A percentile compares a stretch with the other conserved stretches of the same genome.
phyloP scores from a whole-genome alignment of 169 alveolate species.

The Cystoisospora suis region DNA sequence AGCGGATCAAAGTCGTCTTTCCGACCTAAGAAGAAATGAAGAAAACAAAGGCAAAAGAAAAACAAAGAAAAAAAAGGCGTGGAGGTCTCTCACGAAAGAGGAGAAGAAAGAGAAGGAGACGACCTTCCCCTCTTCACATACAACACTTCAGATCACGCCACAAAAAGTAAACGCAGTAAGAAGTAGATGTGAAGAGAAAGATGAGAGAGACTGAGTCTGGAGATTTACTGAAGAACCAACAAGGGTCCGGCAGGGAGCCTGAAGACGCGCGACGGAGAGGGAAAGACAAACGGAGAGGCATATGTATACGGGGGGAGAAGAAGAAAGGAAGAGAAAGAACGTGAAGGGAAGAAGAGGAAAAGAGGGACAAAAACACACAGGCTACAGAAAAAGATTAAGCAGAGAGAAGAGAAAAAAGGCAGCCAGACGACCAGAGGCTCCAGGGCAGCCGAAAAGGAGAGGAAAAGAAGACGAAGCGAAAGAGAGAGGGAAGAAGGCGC shows the following conservation, averaged over 20 bases:
- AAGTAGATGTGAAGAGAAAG: neutral
- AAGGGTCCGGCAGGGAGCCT: neutral
- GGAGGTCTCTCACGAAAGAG: too few relatives aligned
- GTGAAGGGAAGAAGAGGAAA: neutral
- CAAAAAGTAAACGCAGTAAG: neutral
- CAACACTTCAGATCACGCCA: too few relatives aligned
- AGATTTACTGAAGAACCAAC: neutral
- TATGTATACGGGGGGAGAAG: neutral
- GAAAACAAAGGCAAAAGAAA: neutral
- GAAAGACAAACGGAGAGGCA: neutral
- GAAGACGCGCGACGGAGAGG: neutral
- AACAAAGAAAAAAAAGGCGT: neutral
- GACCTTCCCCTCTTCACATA: neutral
- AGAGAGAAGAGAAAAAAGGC: neutral
- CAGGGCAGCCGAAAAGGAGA: neutral
- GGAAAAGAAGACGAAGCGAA: neutral
- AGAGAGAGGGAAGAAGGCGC: neutral
- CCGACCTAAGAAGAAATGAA: conserved; percentile 86
- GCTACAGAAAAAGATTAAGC: neutral
- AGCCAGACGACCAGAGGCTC: neutral
- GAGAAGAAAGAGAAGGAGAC: neutral
- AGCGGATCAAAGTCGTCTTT: conserved; percentile 96
- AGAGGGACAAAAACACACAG: neutral
- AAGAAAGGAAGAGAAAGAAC: neutral
- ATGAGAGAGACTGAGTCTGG: neutral